Conservation (phyloP, 805 yeast genomes). For the Wickerhamiella sorbophila region DNA sequence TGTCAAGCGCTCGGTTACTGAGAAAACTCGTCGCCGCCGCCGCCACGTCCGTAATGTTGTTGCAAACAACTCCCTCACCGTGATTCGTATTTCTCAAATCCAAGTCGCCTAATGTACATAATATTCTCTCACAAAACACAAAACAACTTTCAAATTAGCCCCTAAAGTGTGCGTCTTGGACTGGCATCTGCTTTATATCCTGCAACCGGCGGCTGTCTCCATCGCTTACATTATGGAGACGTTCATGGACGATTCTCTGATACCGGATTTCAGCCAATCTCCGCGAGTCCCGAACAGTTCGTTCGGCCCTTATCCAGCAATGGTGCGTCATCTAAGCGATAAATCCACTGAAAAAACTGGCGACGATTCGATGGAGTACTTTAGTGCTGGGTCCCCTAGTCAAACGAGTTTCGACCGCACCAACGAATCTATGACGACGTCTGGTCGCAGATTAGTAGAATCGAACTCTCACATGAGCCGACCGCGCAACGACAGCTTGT, state of each 20-base stretch:
- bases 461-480: not conserved
- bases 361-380: conserved; percentile 11
- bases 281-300: not conserved
- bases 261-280: conserved; percentile 1
- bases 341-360: not conserved
- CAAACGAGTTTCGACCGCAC: conserved; percentile 17
- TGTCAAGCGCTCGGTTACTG: conserved; percentile 48
- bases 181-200: not conserved
- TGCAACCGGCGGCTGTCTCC: not conserved
- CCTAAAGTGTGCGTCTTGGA: not conserved
- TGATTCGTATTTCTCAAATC: conserved; percentile 61
- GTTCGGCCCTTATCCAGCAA: conserved; percentile 2
- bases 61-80: conserved; percentile 60
- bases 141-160: too few relatives aligned
- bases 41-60: conserved; percentile 56
- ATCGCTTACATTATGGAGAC: not conserved
- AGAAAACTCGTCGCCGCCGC: conserved; percentile 65
- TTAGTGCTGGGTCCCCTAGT: conserved; percentile 8
- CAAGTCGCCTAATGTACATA: conserved; percentile 27
- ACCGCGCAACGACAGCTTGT: not conserved
- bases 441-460: too few relatives aligned
- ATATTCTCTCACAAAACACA: too few relatives aligned
- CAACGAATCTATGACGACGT: conserved; percentile 25
- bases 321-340: not conserved
- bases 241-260: conserved; percentile 1